Conservation (phyloP, 495 filamentous ascomycete species). For the Massariosphaeria phaeospora region DNA sequence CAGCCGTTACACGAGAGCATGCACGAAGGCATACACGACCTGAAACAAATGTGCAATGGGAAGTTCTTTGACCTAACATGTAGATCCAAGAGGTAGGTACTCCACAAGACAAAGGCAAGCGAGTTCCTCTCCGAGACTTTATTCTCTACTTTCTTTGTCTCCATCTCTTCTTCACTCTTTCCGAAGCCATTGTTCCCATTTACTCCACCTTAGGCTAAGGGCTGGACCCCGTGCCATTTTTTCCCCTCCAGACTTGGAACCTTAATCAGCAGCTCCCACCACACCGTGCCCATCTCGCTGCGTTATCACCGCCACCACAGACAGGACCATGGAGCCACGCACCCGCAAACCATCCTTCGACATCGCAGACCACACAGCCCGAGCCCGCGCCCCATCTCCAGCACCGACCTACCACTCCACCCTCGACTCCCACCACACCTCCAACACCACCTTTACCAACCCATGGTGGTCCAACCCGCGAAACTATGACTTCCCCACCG, state of each 20-base stretch:
- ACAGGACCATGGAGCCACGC: background rate
- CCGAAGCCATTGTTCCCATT: background rate
- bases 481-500: background rate
- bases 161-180: background rate
- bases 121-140: background rate
- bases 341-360: slow-evolving; percentile 5
- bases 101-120: background rate
- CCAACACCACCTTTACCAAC: background rate
- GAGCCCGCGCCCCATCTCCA: slow-evolving; percentile 11
- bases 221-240: background rate
- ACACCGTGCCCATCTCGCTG: background rate
- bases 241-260: background rate
- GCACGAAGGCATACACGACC: background rate
- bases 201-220: no score
- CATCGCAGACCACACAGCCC: background rate
- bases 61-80: background rate
- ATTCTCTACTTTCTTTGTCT: background rate
- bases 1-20: background rate
- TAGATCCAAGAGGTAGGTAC: no score
- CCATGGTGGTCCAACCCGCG: background rate
- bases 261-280: no score
- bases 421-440: background rate
- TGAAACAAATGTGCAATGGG: background rate
- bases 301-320: background rate
- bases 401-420: slow-evolving; percentile 24